Conservation (phyloP, 164 flowering plant genomes). For the Annona squamosa region DNA sequence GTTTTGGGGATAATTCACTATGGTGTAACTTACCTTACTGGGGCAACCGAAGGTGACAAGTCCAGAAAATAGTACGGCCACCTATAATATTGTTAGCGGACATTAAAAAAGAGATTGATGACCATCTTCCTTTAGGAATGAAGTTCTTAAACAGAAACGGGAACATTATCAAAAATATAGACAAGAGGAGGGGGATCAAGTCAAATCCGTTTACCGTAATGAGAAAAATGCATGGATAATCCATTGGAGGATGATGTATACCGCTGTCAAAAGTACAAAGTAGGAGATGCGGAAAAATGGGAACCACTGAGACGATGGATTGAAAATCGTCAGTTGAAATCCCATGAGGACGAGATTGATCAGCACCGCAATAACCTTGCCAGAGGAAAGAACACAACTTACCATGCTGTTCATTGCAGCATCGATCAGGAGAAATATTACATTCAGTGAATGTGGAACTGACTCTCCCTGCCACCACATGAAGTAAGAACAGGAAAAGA, state of each 20-base stretch:
- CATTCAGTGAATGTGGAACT: conserved; percentile 77
- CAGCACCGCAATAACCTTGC: not conserved
- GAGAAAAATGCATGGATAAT: conserved; percentile 61
- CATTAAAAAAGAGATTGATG: not conserved
- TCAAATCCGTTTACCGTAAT: conserved; percentile 32
- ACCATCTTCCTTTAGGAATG: not conserved
- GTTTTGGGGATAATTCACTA: not conserved
- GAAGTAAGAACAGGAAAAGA: not conserved
- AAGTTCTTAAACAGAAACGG: not conserved
- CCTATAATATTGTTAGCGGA: conserved; percentile 20
- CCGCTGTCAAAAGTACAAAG: conserved; percentile 65
- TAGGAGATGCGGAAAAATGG: conserved; percentile 86
- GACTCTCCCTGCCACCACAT: conserved; percentile 48
- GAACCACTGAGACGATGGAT: conserved; percentile 41
- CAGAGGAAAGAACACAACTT: not conserved
- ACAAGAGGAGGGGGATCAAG: not conserved
- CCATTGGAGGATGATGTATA: conserved; percentile 82
- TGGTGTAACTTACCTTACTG: conserved; percentile 33
- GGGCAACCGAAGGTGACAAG: conserved; percentile 51
- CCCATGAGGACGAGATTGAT: not conserved
- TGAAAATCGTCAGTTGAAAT: not conserved
- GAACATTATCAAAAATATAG: too few relatives aligned
- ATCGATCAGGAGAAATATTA: conserved; percentile 70
- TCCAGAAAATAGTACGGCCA: conserved; percentile 71
- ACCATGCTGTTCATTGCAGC: conserved; percentile 68